phyloP scores from a whole-genome alignment of 305 asterid genomes.

The Stenogyne calaminthoides region DNA sequence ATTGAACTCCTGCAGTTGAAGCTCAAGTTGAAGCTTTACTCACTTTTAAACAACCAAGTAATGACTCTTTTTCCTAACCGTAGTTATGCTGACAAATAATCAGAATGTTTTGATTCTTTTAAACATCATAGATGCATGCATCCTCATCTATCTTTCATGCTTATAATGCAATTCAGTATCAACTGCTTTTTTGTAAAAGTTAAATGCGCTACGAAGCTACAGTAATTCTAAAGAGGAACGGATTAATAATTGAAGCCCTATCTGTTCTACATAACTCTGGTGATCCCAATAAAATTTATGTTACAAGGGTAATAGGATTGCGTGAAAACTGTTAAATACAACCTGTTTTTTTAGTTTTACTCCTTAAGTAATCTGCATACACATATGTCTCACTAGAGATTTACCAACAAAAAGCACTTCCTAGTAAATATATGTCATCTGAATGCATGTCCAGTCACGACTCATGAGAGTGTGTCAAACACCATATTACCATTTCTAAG shows the following conservation, averaged over 20 bases:
- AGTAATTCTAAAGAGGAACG: background rate
- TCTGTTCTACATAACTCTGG: background rate
- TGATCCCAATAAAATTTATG: slow-evolving; percentile 7
- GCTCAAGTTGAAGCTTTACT: slow-evolving; percentile 59
- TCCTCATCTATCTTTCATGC: background rate
- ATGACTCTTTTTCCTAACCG: slow-evolving; percentile 21
- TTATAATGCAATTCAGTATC: slow-evolving; percentile 3
- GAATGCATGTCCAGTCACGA: background rate
- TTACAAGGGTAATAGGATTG: background rate
- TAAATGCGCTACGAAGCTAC: slow-evolving; percentile 2
- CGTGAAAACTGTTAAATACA: background rate
- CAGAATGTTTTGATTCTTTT: slow-evolving; percentile 4
- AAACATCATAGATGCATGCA: background rate
- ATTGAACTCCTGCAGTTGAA: slow-evolving; percentile 58
- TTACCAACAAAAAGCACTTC: background rate
- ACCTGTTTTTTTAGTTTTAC: background rate
- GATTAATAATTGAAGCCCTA: background rate
- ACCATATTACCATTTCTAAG: background rate
- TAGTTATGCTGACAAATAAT: background rate
- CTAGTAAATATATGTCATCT: background rate
- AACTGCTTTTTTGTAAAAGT: background rate
- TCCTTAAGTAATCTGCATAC: background rate
- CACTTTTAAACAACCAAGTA: slow-evolving; percentile 72
- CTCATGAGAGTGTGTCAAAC: background rate
- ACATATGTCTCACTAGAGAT: background rate